Conservation (phyloP, 2,329 filamentous ascomycete genomes). For the Cladophialophora psammophila region DNA sequence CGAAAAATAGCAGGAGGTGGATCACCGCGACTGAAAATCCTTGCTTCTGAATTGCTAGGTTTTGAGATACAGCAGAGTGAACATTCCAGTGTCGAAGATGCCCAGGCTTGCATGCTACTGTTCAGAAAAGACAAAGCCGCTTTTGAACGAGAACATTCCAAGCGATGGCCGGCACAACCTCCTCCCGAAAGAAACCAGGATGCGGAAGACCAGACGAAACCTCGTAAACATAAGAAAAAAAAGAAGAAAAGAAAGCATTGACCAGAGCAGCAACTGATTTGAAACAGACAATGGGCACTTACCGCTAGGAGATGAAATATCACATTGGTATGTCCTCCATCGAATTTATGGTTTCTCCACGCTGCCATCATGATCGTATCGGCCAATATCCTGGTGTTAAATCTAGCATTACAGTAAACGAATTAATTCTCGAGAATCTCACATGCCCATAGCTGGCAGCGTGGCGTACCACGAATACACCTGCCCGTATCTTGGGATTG, state of each 20-base stretch:
- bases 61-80: conserved; percentile 66
- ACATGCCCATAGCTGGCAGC: too few relatives aligned
- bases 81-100: conserved; percentile 75
- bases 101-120: conserved; percentile 85
- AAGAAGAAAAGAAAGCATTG: conserved; percentile 56
- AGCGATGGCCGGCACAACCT: conserved; percentile 51
- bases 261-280: conserved; percentile 29
- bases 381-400: conserved; percentile 73
- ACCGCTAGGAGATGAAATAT: not conserved
- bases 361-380: conserved; percentile 76
- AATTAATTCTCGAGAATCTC: conserved; percentile 69
- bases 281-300: not conserved
- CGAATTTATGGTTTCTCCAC: conserved; percentile 59
- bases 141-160: conserved; percentile 82
- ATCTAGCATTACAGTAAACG: conserved; percentile 76
- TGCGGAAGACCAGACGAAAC: conserved; percentile 23
- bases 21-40: conserved; percentile 61
- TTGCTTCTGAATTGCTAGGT: conserved; percentile 65
- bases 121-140: conserved; percentile 82
- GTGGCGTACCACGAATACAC: conserved; percentile 47
- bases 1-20: conserved; percentile 63
- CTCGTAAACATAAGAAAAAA: conserved; percentile 53
- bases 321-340: conserved; percentile 74
- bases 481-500: conserved; percentile 74
- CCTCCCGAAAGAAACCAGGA: conserved; percentile 12